These are phyloP conservation scores for Prunus yedoensis DNA, from an alignment of 331 rosid species.

Conservation along the genomic window DNA sequence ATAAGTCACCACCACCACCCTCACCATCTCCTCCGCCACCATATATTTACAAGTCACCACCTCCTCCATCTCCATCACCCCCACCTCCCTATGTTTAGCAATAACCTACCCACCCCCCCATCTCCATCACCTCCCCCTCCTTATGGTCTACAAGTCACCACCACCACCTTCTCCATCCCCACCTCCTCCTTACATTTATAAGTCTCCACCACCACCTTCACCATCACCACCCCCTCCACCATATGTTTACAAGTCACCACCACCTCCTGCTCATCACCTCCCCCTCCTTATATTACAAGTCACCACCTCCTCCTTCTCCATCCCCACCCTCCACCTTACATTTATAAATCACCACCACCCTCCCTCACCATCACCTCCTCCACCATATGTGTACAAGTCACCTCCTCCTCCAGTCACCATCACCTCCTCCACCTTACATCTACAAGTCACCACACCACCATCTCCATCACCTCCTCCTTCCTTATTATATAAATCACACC, in stretches of 20 bases:
- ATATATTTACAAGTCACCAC: background rate
- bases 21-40: background rate
- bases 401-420: background rate
- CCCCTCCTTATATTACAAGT: background rate
- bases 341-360: background rate
- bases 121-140: background rate
- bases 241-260: conserved; percentile 1
- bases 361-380: background rate
- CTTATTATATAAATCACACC: background rate
- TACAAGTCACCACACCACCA: background rate
- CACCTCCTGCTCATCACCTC: too few species aligned
- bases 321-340: background rate
- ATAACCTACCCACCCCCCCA: background rate
- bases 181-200: background rate
- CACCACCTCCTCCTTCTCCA: background rate
- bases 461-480: background rate
- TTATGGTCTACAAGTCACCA: background rate
- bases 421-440: background rate
- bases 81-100: background rate
- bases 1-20: background rate
- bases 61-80: background rate
- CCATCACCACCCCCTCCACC: too few species aligned
- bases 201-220: background rate
- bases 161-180: background rate
- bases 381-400: background rate